Evolutionary conservation across 1,139 yeast genomes (phyloP), one percentile per base, ranked within the genome.

Genomic region (Sugiyamaella xylanicola): DNA sequence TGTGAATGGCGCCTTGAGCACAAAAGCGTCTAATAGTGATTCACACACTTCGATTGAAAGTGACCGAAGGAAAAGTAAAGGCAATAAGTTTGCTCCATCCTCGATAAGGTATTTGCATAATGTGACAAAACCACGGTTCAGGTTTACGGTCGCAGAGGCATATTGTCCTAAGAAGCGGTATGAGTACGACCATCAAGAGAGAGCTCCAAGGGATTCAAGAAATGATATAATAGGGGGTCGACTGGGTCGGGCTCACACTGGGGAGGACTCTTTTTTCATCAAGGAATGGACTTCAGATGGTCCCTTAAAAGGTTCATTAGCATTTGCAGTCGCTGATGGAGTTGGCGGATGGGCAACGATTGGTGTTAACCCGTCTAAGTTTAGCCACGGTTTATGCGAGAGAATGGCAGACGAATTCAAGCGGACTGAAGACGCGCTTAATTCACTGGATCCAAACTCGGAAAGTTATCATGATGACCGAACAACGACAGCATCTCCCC

Each of bases 281-380:
- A 76, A 84, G 4, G 63, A 63, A 19, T 61, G 68, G 65, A 59
- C 60, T 22, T 62, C 64, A 41, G 71, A 68, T 13, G 70, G 74
- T 7, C 67, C 73, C 22, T 67, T 69, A 19, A 75, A 74, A 11
- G 77, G 81, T 8, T 77, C 78, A 40, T 68, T 86, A 1, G 83
- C 92, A 0, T 78, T 89, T 7, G 98, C 97, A 8, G 97, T 93
- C 1, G 93, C 97, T 2, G 99, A 93, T 71, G 99, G 99, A 17
- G 98, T 93, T 4, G 98, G 98, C 16, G 98, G 98, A 1, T 93
- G 98, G 97, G 82, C 90, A 1, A 93, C 88, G 62, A 85, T 89
- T 42, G 97, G 97, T 0, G 87, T 85, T 63, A 97, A 92, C 69
- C 88, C 97, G 1, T 82, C 73, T 2, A 68, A 65, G 21, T 68